These are phyloP conservation scores for Marasmius fiardii DNA, from an alignment of 1,284 basidiomycete genomes.

Conservation along the genomic window DNA sequence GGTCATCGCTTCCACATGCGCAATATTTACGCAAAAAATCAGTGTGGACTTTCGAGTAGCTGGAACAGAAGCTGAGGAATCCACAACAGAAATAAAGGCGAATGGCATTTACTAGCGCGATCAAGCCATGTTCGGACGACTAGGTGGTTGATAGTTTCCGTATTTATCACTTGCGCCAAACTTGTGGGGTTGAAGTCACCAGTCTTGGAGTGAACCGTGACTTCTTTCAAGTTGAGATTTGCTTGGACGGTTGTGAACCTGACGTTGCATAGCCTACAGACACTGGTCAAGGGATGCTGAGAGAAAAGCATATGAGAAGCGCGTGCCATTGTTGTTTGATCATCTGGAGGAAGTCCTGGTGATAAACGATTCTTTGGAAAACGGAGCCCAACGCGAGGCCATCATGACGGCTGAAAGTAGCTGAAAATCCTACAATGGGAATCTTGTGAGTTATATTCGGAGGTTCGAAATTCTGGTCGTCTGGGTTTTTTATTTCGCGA, in stretches of 20 bases:
- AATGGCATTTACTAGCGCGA: conserved; percentile 56
- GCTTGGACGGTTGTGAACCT: conserved; percentile 81
- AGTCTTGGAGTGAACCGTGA: conserved; percentile 59
- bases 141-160: conserved; percentile 68
- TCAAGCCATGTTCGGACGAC: conserved; percentile 83
- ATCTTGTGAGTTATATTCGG: conserved; percentile 46
- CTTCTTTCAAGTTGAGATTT: conserved; percentile 64
- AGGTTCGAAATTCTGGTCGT: conserved; percentile 30
- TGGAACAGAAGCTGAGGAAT: conserved; percentile 21
- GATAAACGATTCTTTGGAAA: conserved; percentile 92
- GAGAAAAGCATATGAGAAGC: background rate
- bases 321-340: conserved; percentile 86
- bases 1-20: conserved; percentile 81
- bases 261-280: conserved; percentile 76
- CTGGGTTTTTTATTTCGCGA: conserved; percentile 52
- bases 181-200: conserved; percentile 82
- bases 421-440: conserved; percentile 93
- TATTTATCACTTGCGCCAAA: conserved; percentile 80
- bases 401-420: conserved; percentile 93
- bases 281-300: conserved; percentile 3
- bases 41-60: conserved; percentile 79
- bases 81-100: background rate
- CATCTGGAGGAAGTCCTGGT: conserved; percentile 92
- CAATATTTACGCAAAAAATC: conserved; percentile 86
- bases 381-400: conserved; percentile 86